Base-by-base conservation (phyloP, 1,284 basidiomycete species). In the Ustilago loliicola region DNA sequence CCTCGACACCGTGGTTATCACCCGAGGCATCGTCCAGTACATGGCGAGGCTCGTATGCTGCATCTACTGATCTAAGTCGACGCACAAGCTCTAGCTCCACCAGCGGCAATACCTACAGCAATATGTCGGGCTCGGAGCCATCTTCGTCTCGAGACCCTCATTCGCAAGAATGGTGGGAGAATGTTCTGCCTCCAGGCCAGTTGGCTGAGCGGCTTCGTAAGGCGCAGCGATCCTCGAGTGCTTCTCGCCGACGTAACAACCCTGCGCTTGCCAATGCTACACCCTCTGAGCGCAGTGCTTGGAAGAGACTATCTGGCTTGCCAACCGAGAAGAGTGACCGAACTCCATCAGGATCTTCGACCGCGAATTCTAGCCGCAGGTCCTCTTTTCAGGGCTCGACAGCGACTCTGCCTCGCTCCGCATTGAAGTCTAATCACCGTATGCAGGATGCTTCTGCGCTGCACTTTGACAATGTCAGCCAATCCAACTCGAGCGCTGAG, bases 151-250 rank as follows among this genome's bases (percentile, higher is more conserved):
- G 50, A 45, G 64, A 64, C n/a, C 59, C 61, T 38, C 59, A 58
- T n/a, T 66, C 70, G 10, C 67, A 76, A 38, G 68, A 80, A 42
- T 82, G 80, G 80, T 82, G 80, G 80, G 80, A 80, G 68, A 64
- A 79, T 38, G 73, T 82, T 13, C 52, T 82, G 30, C 80, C 80
- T 19, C 80, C 80, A 36, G 80, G 80, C 25, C 80, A 82, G 59
- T 71, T 82, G 9, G 77, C 77, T 9, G 79, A 82, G 48, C 72
- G 80, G 17, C 59, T 82, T 42, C 64, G 76, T n/a, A 77, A 73
- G 19, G 79, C 80, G 11, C 80, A 82, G 56, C 67, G 65, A 36
- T 77, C 76, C 19, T 61, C 77, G 27, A 66, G 50, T 25, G n/a
- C 64, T 19, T 73, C 66, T 60, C 73, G 69, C 56, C 69, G 72